Conservation (phyloP, 306 rosid species). For the Trichosanthes cucumerina region DNA sequence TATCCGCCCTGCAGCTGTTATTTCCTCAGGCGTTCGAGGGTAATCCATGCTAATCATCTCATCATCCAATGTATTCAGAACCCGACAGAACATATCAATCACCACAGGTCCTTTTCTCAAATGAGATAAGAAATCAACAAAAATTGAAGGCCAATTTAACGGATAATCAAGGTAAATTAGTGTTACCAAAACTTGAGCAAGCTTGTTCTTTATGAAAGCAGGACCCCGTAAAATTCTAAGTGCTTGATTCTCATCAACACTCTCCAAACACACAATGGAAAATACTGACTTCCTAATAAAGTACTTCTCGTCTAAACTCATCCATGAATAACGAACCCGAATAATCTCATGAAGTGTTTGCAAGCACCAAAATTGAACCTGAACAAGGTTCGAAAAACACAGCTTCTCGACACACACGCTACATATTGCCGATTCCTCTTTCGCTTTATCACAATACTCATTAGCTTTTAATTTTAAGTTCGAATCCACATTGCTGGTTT, state of each 20-base stretch:
- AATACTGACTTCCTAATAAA: conserved; percentile 63
- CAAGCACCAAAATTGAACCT: conserved; percentile 91
- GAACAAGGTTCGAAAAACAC: conserved; percentile 52
- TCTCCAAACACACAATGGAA: conserved; percentile 60
- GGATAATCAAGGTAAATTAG: conserved; percentile 80
- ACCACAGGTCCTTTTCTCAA: conserved; percentile 60
- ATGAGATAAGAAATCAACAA: conserved; percentile 66
- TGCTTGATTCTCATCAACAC: conserved; percentile 40
- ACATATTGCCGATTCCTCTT: conserved; percentile 53
- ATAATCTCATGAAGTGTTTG: conserved; percentile 77
- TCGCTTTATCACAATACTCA: conserved; percentile 50
- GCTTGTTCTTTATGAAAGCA: conserved; percentile 67
- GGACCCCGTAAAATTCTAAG: conserved; percentile 64
- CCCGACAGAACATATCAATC: conserved; percentile 91
- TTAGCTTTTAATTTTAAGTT: conserved; percentile 60
- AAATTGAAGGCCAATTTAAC: conserved; percentile 65
- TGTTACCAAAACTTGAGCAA: conserved; percentile 76
- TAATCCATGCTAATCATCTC: conserved; percentile 79
- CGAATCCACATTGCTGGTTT: conserved; percentile 50
- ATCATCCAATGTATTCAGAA: conserved; percentile 77
- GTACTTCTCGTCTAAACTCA: conserved; percentile 59
- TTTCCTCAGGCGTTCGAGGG: conserved; percentile 61
- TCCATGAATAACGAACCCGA: conserved; percentile 52
- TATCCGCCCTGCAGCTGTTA: conserved; percentile 46
- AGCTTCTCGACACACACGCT: conserved; percentile 66